These are phyloP conservation scores for Ophiostoma australiae DNA, from an alignment of 2,329 filamentous ascomycete genomes.

Conservation along the genomic window DNA sequence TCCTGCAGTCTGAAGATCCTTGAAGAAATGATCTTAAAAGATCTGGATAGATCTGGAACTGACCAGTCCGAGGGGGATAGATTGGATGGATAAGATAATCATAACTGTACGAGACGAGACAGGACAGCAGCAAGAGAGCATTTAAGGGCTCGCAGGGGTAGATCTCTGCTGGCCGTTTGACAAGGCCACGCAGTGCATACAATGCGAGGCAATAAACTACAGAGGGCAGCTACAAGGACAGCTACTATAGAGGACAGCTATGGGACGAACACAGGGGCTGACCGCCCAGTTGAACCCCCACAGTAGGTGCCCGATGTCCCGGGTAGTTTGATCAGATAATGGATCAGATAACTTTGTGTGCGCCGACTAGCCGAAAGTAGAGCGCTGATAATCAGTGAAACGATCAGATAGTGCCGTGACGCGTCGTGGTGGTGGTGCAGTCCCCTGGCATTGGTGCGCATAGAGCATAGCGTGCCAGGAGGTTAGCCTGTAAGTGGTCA, in stretches of 20 bases:
- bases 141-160: not conserved
- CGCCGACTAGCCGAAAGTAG: not conserved
- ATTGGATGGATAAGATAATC: constrained; percentile 19
- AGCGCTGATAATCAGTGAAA: not conserved
- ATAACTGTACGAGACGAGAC: not conserved
- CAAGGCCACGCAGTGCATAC: not conserved
- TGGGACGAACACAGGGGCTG: not conserved
- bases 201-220: not conserved
- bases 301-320: not conserved
- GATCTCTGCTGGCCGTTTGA: too few species aligned
- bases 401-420: not conserved
- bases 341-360: constrained; percentile 2
- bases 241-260: too few species aligned
- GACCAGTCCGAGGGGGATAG: not conserved
- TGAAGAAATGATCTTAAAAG: not conserved
- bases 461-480: not conserved
- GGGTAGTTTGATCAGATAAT: constrained; percentile 1
- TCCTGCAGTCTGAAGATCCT: not conserved
- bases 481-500: too few species aligned
- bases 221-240: too few species aligned
- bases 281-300: not conserved
- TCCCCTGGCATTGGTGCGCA: not conserved
- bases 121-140: not conserved
- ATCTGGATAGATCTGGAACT: not conserved
- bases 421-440: not conserved